Evolutionary conservation across 2,329 filamentous ascomycete species (phyloP).

Genomic region (Pseudogymnoascus sp.): DNA sequence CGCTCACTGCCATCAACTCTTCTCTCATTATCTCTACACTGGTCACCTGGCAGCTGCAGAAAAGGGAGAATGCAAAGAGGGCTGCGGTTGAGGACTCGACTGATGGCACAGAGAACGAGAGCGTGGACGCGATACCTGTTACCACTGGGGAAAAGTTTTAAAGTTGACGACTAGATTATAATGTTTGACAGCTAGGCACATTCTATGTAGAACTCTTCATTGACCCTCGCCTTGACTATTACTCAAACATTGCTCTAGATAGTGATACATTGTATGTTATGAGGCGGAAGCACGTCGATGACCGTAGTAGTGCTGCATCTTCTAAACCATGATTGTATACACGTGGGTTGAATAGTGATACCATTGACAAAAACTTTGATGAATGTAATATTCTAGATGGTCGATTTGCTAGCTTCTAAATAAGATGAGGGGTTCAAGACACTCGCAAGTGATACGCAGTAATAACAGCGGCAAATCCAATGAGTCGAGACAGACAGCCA

Average conservation of each 20-base stretch:
- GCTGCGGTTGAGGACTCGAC: background rate
- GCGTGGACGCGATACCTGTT: background rate
- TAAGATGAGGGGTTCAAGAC: background rate
- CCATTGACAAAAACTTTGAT: background rate
- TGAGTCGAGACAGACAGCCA: too few relatives aligned
- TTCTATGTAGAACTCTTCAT: background rate
- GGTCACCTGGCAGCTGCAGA: constrained; percentile 37
- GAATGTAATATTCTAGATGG: background rate
- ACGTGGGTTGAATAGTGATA: background rate
- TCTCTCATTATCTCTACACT: constrained; percentile 44
- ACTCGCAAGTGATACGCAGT: background rate
- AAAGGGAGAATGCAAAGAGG: constrained; percentile 28
- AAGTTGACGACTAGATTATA: background rate
- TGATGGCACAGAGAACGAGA: background rate
- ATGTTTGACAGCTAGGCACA: background rate
- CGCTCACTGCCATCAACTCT: constrained; percentile 40
- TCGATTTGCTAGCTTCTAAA: background rate
- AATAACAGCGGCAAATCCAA: background rate
- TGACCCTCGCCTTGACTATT: background rate
- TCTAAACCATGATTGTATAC: background rate
- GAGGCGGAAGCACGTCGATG: background rate
- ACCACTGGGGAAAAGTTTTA: background rate
- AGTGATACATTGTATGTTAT: background rate
- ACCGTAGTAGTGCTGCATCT: background rate
- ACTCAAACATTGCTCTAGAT: background rate